Base-by-base conservation (phyloP, 129 eudicot species). In the Chrysanthemum lavandulifolium region DNA sequence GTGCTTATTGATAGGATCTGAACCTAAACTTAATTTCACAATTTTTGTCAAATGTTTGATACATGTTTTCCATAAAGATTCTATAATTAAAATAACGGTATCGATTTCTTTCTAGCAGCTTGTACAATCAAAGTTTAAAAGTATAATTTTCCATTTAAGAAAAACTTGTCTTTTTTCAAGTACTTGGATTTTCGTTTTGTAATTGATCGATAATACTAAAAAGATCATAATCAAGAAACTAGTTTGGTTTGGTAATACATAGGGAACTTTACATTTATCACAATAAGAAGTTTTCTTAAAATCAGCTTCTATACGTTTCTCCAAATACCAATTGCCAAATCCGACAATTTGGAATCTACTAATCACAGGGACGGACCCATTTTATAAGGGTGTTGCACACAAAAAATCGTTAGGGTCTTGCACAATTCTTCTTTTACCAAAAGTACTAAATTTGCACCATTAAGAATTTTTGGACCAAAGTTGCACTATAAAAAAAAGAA, bases 41-140 rank as follows among this genome's bases (percentile, higher is more conserved):
- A n/a, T 15, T 19, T 31, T 31, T 31, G 60, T 47, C 76, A 43
- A 60, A n/a, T 13, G 16, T 7, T 48, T 25, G 43, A 60, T n/a
- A 13, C 50, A 61, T 61, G 49, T 36, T 47, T 4, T 13, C 27
- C 10, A 19, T 25, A 55, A 71, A 13, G 16, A 48, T 67, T 50
- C 31, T 13, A 69, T 4, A 5, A 13, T 14, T 0, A 21, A 54
- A 27, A 54, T 25, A 10, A 54, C 11, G 58, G 57, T 1, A 15
- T 33, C 19, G 11, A 1, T 2, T 70, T 27, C 65, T 33, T 70
- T 13, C 1, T 67, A 70, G 52, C 18, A 70, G 40, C 65, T 36
- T 36, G 54, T 55, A 70, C 53, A 71, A 29, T 56, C 53, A 56
- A 71, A 40, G 66, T 40, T 40, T 18, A 4, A 56, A 69, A 29